Percentiles rank a stretch among this genome's conserved stretches.
Conservation (phyloP, 140 eudicot species). For the Cichorium intybus region DNA sequence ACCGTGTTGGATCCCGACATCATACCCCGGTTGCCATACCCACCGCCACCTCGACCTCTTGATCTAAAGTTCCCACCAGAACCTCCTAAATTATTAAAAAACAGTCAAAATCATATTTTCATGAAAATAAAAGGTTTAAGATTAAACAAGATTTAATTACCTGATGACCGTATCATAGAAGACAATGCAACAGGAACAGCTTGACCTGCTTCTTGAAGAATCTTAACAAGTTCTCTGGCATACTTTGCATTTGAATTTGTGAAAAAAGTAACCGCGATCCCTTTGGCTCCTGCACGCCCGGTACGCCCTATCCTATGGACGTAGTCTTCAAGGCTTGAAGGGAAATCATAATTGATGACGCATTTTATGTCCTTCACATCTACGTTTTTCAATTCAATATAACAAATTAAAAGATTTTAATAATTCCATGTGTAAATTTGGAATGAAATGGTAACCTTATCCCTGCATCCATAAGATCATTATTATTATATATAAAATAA, state of each 20-base stretch:
- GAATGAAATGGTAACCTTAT: conserved; percentile 73
- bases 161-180: conserved; percentile 55
- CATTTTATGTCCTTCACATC: conserved; percentile 99
- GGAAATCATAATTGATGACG: conserved; percentile 93
- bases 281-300: conserved; percentile 98
- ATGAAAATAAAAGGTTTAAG: neutral
- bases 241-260: conserved; percentile 72
- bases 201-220: conserved; percentile 95
- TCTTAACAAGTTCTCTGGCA: conserved; percentile 87
- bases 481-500: conserved; percentile 43
- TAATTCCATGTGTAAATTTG: conserved; percentile 5
- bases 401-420: conserved; percentile 4
- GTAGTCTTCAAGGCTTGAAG: conserved; percentile 90
- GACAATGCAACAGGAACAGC: conserved; percentile 67
- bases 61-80: conserved; percentile 81
- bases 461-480: conserved; percentile 80
- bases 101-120: neutral
- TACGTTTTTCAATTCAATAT: conserved; percentile 29
- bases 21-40: conserved; percentile 60
- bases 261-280: conserved; percentile 88
- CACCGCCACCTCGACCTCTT: conserved; percentile 94
- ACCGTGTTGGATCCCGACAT: conserved; percentile 65
- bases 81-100: conserved; percentile 30
- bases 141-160: neutral
- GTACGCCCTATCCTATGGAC: conserved; percentile 98